Evolutionary conservation across 495 filamentous ascomycete species (phyloP).

Genomic region (Gamarada debralockiae): DNA sequence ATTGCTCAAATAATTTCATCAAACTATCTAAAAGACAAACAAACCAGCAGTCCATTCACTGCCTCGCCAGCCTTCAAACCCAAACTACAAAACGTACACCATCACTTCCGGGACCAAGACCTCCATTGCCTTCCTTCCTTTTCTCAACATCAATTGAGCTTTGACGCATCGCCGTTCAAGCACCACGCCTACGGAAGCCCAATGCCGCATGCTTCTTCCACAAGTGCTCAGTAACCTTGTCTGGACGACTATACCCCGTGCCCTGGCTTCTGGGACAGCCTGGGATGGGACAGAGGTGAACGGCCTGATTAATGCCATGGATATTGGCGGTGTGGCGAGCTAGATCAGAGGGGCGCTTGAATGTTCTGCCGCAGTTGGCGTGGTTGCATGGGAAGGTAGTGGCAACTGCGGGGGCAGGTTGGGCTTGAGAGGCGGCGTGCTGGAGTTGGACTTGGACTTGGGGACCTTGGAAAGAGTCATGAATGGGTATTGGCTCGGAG

Average conservation of each 20-base stretch:
- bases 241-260: not conserved
- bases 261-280: not conserved
- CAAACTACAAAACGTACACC: no score
- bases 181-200: not conserved
- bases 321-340: not conserved
- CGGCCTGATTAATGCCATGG: not conserved
- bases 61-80: no score
- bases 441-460: not conserved
- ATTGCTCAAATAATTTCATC: no score
- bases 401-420: not conserved
- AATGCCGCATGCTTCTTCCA: not conserved
- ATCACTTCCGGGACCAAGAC: no score
- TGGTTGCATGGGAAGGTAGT: not conserved
- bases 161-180: no score
- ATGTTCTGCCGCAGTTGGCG: not conserved
- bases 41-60: no score
- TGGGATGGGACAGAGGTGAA: not conserved
- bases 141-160: no score
- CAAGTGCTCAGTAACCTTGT: conserved; percentile 5
- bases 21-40: no score
- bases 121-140: no score
- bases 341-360: conserved; percentile 1
- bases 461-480: not conserved
- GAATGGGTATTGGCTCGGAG: no score
- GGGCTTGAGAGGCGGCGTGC: not conserved